Evolutionary conservation across 2,329 filamentous ascomycete species (phyloP).

Genomic region (Ophiocordyceps polyrhachis-furcata): DNA sequence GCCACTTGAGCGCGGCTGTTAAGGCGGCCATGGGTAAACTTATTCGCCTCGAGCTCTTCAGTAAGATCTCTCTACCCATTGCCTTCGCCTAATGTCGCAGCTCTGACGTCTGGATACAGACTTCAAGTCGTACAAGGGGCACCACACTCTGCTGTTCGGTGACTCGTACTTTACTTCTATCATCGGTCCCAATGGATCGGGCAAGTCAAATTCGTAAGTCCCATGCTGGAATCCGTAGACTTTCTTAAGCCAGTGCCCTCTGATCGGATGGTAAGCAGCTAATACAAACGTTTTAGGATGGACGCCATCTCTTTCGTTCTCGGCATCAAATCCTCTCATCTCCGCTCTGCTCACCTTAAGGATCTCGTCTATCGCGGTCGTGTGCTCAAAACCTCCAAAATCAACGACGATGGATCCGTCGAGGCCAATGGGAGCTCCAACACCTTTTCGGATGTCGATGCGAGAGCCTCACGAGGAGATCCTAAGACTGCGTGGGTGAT

Average conservation of each 20-base stretch:
- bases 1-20: too few species aligned
- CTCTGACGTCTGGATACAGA: constrained; percentile 30
- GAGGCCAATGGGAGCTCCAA: constrained; percentile 42
- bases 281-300: constrained; percentile 43
- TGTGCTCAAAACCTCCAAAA: constrained; percentile 78
- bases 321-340: constrained; percentile 95
- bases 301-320: constrained; percentile 98
- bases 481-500: constrained; percentile 97
- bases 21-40: constrained; percentile 73
- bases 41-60: constrained; percentile 83
- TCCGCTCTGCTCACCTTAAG: constrained; percentile 82
- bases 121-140: constrained; percentile 99
- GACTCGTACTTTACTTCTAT: constrained; percentile 99
- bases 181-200: constrained; percentile 97
- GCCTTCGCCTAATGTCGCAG: not conserved
- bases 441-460: constrained; percentile 41
- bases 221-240: not conserved
- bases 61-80: constrained; percentile 28
- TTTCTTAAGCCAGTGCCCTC: too few species aligned
- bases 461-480: constrained; percentile 53
- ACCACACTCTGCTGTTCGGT: constrained; percentile 84
- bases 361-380: constrained; percentile 93
- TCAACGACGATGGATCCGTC: constrained; percentile 77
- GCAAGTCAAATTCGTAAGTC: constrained; percentile 83
- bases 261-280: too few species aligned